Percentiles rank a stretch among this genome's conserved stretches.
These are phyloP conservation scores for Chlamydomonas incerta DNA, from an alignment of 139 green algal species.

Conservation along the genomic window DNA sequence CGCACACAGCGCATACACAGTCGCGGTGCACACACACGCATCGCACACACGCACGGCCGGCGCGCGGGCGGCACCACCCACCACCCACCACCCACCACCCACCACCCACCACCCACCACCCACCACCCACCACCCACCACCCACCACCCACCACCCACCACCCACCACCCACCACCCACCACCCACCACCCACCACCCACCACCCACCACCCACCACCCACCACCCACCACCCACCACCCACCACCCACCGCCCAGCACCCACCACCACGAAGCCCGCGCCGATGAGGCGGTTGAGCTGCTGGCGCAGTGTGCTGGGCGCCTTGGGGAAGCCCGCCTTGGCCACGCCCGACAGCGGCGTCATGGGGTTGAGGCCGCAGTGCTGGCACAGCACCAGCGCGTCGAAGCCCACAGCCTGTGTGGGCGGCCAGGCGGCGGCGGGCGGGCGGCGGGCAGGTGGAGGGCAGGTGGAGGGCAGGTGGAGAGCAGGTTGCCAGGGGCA, in stretches of 20 bases:
- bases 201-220: not conserved
- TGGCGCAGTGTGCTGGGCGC: constrained; percentile 65
- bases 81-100: too few relatives aligned
- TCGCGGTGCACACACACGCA: too few relatives aligned
- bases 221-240: not conserved
- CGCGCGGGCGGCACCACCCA: too few relatives aligned
- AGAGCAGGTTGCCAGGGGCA: not conserved
- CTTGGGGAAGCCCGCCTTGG: constrained; percentile 82
- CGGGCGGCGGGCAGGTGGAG: not conserved
- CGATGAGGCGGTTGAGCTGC: constrained; percentile 72
- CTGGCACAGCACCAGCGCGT: constrained; percentile 90
- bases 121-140: too few relatives aligned
- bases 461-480: not conserved
- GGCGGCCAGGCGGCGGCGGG: constrained; percentile 83
- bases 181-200: too few relatives aligned
- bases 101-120: too few relatives aligned
- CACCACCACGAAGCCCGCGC: constrained; percentile 72
- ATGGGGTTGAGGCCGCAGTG: constrained; percentile 87
- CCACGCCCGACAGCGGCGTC: constrained; percentile 55
- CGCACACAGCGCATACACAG: too few relatives aligned
- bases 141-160: too few relatives aligned
- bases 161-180: too few relatives aligned
- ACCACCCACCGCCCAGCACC: not conserved
- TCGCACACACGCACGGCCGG: too few relatives aligned
- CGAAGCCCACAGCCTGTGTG: constrained; percentile 88